Percentiles rank a stretch among this genome's conserved stretches.
phyloP scores from a whole-genome alignment of 768 basidiomycete species.

The Boletus rubropictus region DNA sequence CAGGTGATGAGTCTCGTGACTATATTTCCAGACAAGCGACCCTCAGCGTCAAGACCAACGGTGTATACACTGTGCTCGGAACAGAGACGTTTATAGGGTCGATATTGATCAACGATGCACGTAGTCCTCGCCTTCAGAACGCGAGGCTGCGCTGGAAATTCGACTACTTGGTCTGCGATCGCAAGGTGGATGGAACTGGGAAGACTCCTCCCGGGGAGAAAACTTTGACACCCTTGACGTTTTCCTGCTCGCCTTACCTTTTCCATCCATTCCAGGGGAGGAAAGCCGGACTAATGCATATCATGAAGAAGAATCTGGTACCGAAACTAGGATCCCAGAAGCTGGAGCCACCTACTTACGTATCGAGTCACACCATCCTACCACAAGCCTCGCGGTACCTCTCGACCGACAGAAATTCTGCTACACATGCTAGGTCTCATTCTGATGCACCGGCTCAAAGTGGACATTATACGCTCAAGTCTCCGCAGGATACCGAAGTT shows the following conservation, averaged over 20 bases:
- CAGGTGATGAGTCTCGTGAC: conserved; percentile 63
- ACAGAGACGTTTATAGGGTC: conserved; percentile 40
- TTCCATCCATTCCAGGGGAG: conserved; percentile 60
- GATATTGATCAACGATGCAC: conserved; percentile 15
- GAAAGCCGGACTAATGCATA: conserved; percentile 62
- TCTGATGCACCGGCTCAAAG: conserved; percentile 21
- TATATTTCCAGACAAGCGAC: conserved; percentile 73
- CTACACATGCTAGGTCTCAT: conserved; percentile 18
- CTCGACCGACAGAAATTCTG: conserved; percentile 1
- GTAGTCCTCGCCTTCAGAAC: conserved; percentile 21
- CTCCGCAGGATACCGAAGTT: conserved; percentile 4
- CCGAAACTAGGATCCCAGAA: conserved; percentile 63
- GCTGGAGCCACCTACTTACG: conserved; percentile 40
- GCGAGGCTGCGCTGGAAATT: conserved; percentile 66
- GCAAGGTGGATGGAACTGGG: conserved; percentile 41
- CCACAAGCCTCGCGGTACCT: conserved; percentile 4
- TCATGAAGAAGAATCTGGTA: conserved; percentile 63
- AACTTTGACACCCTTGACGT: conserved; percentile 62
- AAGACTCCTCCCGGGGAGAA: conserved; percentile 60
- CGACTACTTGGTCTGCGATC: conserved; percentile 70
- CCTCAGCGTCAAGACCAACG: conserved; percentile 61
- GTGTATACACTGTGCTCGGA: conserved; percentile 71
- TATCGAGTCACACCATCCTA: not conserved
- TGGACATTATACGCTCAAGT: conserved; percentile 7
- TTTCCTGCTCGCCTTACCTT: conserved; percentile 63